These are phyloP conservation scores for Triangularia setosa DNA, from an alignment of 2,329 filamentous ascomycete species.

Conservation along the genomic window DNA sequence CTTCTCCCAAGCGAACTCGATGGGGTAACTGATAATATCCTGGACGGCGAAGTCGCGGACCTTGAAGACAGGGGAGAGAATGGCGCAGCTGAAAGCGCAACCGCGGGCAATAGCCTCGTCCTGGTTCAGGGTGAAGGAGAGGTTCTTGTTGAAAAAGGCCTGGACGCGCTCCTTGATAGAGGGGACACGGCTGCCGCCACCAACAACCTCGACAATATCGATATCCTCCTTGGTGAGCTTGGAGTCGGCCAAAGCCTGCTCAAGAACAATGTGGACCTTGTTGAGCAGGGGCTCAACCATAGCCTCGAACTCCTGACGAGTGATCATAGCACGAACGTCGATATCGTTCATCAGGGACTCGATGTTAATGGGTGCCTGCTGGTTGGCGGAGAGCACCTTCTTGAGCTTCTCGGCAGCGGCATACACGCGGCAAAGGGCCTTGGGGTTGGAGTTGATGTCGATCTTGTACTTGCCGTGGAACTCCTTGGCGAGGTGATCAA, in stretches of 20 bases:
- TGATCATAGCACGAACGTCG: slow-evolving; percentile 84
- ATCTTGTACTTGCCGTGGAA: slow-evolving; percentile 99
- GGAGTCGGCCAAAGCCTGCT: slow-evolving; percentile 91
- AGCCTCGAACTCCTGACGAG: slow-evolving; percentile 89
- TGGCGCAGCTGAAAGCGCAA: slow-evolving; percentile 95
- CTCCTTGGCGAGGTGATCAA: slow-evolving; percentile 91
- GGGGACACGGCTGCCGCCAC: slow-evolving; percentile 91
- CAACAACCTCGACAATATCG: slow-evolving; percentile 87
- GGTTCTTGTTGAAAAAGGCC: slow-evolving; percentile 83
- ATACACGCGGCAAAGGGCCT: slow-evolving; percentile 81
- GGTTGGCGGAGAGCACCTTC: slow-evolving; percentile 96
- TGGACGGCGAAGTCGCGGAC: slow-evolving; percentile 97
- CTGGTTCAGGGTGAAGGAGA: slow-evolving; percentile 97
- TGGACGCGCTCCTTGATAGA: slow-evolving; percentile 86
- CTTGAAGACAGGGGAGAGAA: slow-evolving; percentile 94
- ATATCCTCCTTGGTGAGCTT: slow-evolving; percentile 90
- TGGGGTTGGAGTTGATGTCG: slow-evolving; percentile 85
- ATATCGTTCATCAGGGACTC: slow-evolving; percentile 98
- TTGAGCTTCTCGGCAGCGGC: slow-evolving; percentile 95
- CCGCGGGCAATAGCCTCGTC: slow-evolving; percentile 95
- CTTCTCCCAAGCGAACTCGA: slow-evolving; percentile 99
- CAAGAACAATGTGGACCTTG: slow-evolving; percentile 68
- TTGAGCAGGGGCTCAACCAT: slow-evolving; percentile 81
- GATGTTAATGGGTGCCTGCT: slow-evolving; percentile 87
- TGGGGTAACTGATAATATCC: slow-evolving; percentile 96